phyloP scores from a whole-genome alignment of 208 protist genomes.

The Herpetomonas tarakana region DNA sequence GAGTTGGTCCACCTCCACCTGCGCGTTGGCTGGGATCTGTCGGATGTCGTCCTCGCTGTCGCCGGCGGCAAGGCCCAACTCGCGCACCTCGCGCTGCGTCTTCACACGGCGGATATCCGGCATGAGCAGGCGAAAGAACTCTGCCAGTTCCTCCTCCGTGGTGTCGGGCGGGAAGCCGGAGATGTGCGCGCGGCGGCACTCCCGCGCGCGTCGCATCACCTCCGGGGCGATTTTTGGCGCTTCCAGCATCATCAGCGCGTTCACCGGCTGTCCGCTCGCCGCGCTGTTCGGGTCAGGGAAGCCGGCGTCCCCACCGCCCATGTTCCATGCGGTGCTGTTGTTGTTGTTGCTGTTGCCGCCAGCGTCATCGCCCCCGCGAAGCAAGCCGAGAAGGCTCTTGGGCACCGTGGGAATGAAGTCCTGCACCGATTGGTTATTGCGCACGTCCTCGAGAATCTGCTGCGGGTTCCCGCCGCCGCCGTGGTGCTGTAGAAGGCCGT shows the following conservation, averaged over 20 bases:
- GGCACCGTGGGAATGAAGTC: slow-evolving; percentile 1
- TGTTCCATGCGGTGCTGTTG: slow-evolving; percentile 1
- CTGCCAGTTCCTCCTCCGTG: slow-evolving; percentile 53
- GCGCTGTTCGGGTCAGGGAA: not conserved
- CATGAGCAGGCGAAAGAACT: slow-evolving; percentile 67
- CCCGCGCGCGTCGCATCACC: slow-evolving; percentile 50
- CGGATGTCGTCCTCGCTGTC: slow-evolving; percentile 41
- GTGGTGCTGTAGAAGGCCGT: not conserved
- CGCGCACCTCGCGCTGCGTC: slow-evolving; percentile 64
- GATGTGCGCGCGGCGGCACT: slow-evolving; percentile 79
- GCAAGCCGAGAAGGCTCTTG: slow-evolving; percentile 4
- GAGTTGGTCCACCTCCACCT: slow-evolving; percentile 59
- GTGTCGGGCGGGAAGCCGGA: slow-evolving; percentile 63
- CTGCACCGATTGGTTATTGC: not conserved
- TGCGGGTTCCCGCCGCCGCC: not conserved
- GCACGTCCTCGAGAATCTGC: not conserved
- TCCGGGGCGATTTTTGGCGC: slow-evolving; percentile 71
- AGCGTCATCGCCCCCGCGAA: not conserved
- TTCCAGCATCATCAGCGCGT: slow-evolving; percentile 44
- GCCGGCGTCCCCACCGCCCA: too few species aligned
- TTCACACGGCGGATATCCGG: slow-evolving; percentile 70
- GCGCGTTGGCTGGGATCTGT: slow-evolving; percentile 58
- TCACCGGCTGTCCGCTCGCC: not conserved
- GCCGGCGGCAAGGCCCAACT: slow-evolving; percentile 28
- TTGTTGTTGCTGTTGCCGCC: slow-evolving; percentile 5